Conservation (phyloP, 2,329 filamentous ascomycete species). For the Fusarium chaquense region DNA sequence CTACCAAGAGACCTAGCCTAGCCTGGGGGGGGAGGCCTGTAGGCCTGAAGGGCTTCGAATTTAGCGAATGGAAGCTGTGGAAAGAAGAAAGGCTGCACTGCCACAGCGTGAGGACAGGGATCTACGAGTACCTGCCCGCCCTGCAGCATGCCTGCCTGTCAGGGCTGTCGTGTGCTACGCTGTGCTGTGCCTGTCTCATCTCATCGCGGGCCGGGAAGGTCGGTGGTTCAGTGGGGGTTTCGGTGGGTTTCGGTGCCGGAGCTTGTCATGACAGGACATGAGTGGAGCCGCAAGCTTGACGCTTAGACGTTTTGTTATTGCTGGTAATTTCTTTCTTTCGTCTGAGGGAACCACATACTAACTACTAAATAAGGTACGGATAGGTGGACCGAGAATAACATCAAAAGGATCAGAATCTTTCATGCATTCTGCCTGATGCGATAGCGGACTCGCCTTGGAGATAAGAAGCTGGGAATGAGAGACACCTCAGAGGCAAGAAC, state of each 20-base stretch:
- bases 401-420: slow-evolving; percentile 8
- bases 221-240: slow-evolving; percentile 19
- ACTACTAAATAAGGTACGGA: background rate
- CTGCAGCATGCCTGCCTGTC: slow-evolving; percentile 9
- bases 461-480: slow-evolving; percentile 7
- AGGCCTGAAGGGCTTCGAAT: background rate
- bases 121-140: slow-evolving; percentile 7
- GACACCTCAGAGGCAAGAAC: slow-evolving; percentile 9
- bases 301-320: slow-evolving; percentile 13
- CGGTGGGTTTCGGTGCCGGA: slow-evolving; percentile 34
- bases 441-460: background rate
- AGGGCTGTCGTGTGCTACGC: slow-evolving; percentile 24
- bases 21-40: background rate
- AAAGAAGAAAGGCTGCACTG: slow-evolving; percentile 33
- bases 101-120: slow-evolving; percentile 33
- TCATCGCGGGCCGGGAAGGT: slow-evolving; percentile 29
- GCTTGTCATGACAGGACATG: slow-evolving; percentile 6
- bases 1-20: background rate
- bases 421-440: background rate
- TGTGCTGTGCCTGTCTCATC: slow-evolving; percentile 25
- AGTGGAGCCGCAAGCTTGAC: slow-evolving; percentile 32
- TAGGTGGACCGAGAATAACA: slow-evolving; percentile 35
- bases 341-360: slow-evolving; percentile 31
- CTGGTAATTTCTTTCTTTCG: slow-evolving; percentile 22
- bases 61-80: slow-evolving; percentile 18